Evolutionary conservation across 2,329 filamentous ascomycete genomes (phyloP), one percentile per base, ranked within the genome.

Genomic region (Thelonectria discophora): DNA sequence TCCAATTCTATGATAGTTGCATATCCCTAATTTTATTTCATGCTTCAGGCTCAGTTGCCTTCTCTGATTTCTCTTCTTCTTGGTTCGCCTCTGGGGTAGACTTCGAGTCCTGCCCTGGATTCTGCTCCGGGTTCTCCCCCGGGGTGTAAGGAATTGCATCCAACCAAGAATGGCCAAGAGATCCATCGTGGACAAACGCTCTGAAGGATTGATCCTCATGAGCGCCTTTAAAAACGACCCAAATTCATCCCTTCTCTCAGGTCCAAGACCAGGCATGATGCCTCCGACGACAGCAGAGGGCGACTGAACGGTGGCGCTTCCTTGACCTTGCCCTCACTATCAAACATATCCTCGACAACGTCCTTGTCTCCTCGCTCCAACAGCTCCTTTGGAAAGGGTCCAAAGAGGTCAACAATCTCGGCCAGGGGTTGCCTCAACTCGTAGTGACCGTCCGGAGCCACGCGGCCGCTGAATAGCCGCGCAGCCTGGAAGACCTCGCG

Each of bases 401-500:
- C 61, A 39, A 65, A 64, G 4, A 67, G 51, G 34, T 65, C 63
- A n/a, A 66, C 46, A 24, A 67, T 65, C 56, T 69, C 63, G 4
- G 32, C 18, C 2, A 69, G 42, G n/a, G 67, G 66, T 48, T 37
- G 11, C 47, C 52, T 59, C 5, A 63, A 47, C 39, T 62, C 52
- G n/a, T 68, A 67, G 1, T 65, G 18, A 9, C 63, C 55, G 11
- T 55, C 40, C 0, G 34, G 48, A 13, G 49, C n/a, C 3, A 52
- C 56, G 17, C n/a, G 2, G 12, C 60, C 66, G 11, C 45, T 47
- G 10, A 69, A 67, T 54, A 69, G 58, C 3, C 56, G 65, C 13
- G 65, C 47, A 9, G 65, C 57, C n/a, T 58, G 56, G 34, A 54
- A 65, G 2, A 66, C 39, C n/a, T 69, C 66, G 4, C 60, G 39